Base-by-base conservation (phyloP, 305 asterid species). In the Withania somnifera region DNA sequence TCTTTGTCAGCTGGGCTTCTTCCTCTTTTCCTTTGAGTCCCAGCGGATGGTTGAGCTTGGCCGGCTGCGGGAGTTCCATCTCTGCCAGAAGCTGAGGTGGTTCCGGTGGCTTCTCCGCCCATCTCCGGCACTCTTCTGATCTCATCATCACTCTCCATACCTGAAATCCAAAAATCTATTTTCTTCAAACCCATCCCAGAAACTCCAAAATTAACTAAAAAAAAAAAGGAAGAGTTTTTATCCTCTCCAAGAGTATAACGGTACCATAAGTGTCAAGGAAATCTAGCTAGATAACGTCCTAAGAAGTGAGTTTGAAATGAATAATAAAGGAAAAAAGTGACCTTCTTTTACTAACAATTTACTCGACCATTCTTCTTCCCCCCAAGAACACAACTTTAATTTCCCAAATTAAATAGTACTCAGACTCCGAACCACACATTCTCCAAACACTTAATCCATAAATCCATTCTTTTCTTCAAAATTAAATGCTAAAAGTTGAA, bases 61-160 rank as follows among this genome's bases (percentile, higher is more conserved):
- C 96, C 97, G 22, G 89, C 88, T 3, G 19, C 82, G 1, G 88
- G 82, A 19, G 87, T 89, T 19, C 90, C 91, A 5, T 88, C 91
- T 1, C 91, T 89, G 13, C 93, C 91, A 1, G 94, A 90, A 61
- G 89, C 92, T 13, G 89, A 83, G 34, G 84, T 60, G 20, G 84
- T 60, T 8, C 92, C 96, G 52, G 82, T 84, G 4, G 82, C 87
- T 83, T 91, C 99, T 34, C 91, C 98, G 36, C 93, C 98, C 34
- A 95, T 83, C 91, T 95, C 99, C 64, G 99, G 99, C 82, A 95
- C 99, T 84, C 99, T 90, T 81, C 99, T 89, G 61, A 94, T 93
- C 89, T 95, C 99, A 83, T 94, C 99, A 87, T 95, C 99, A 83
- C 98, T 95, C 89, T 95, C 99, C 94, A 94, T 87, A n/a, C 99